Conservation (phyloP, 2,329 filamentous ascomycete genomes). For the Trichoderma harzianum region DNA sequence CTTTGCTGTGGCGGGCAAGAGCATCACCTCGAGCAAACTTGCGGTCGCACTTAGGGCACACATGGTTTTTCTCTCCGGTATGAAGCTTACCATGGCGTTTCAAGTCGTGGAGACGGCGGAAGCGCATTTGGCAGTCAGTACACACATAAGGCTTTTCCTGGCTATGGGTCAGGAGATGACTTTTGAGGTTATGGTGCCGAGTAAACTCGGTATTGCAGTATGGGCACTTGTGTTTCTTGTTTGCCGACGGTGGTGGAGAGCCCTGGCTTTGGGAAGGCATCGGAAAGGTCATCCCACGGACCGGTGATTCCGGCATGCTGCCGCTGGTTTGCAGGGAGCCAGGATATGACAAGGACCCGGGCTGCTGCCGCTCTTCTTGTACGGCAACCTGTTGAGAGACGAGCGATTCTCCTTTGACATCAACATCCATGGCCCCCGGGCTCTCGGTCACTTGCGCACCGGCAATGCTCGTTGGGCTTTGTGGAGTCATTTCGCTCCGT, state of each 20-base stretch:
- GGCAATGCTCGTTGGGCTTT: constrained; percentile 43
- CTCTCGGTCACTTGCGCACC: constrained; percentile 47
- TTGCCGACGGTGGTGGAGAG: constrained; percentile 56
- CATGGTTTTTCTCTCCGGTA: constrained; percentile 91
- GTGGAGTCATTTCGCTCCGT: constrained; percentile 41
- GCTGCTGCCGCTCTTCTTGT: constrained; percentile 50
- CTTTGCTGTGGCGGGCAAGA: constrained; percentile 90
- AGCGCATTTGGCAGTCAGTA: constrained; percentile 87
- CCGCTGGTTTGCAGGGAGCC: constrained; percentile 45
- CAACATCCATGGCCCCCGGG: constrained; percentile 54
- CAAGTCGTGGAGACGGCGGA: constrained; percentile 87
- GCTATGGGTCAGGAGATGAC: constrained; percentile 92
- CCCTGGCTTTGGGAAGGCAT: constrained; percentile 45
- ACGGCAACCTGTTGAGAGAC: constrained; percentile 40
- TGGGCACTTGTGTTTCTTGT: constrained; percentile 93
- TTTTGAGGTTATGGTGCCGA: constrained; percentile 95
- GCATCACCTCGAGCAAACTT: constrained; percentile 96
- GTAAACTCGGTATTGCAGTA: constrained; percentile 98
- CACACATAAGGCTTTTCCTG: constrained; percentile 98
- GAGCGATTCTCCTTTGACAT: constrained; percentile 39
- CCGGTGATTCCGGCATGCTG: constrained; percentile 43
- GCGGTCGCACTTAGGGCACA: constrained; percentile 90
- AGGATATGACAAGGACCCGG: constrained; percentile 54
- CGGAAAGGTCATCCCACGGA: constrained; percentile 56
- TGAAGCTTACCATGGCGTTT: constrained; percentile 97